Conservation (phyloP, 2,329 filamentous ascomycete species). For the Sordariomycetes sp. region DNA sequence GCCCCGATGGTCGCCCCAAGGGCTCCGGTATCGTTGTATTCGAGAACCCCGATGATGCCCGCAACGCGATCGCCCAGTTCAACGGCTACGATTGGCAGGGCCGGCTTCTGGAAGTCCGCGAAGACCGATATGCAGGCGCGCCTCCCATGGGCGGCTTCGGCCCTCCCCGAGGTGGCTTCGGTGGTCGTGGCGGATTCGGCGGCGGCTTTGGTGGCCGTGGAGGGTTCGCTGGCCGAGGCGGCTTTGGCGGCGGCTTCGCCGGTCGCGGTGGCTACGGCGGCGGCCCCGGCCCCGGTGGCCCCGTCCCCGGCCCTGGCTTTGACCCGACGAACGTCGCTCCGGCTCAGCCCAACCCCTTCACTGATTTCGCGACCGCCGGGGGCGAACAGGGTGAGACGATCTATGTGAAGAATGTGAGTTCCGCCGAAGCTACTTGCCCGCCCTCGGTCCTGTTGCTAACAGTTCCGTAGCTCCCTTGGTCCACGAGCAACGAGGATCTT, state of each 20-base stretch:
- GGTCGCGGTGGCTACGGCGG: slow-evolving; percentile 28
- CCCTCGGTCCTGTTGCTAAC: background rate
- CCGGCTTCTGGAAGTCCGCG: slow-evolving; percentile 82
- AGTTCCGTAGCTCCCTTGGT: slow-evolving; percentile 74
- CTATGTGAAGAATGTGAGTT: slow-evolving; percentile 90
- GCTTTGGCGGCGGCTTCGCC: slow-evolving; percentile 35
- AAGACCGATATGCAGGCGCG: slow-evolving; percentile 72
- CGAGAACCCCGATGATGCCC: slow-evolving; percentile 87
- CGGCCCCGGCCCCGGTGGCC: slow-evolving; percentile 18
- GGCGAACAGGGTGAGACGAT: slow-evolving; percentile 77
- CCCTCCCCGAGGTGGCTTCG: slow-evolving; percentile 34
- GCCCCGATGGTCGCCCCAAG: slow-evolving; percentile 87
- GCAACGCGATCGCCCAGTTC: slow-evolving; percentile 93
- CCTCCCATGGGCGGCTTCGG: slow-evolving; percentile 50
- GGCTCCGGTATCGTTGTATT: slow-evolving; percentile 96
- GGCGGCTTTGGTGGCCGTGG: slow-evolving; percentile 38
- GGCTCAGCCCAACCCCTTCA: slow-evolving; percentile 76
- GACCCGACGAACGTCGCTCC: slow-evolving; percentile 35
- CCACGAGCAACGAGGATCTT: slow-evolving; percentile 94
- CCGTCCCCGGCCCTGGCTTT: slow-evolving; percentile 26
- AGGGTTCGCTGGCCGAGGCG: slow-evolving; percentile 35
- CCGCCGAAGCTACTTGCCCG: background rate
- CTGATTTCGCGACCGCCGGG: slow-evolving; percentile 79
- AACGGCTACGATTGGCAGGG: slow-evolving; percentile 99
- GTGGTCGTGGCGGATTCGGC: slow-evolving; percentile 39